Percentiles rank a stretch among this genome's conserved stretches.
phyloP scores from a whole-genome alignment of 805 yeast genomes.

The Wickerhamomyces subpelliculosus region DNA sequence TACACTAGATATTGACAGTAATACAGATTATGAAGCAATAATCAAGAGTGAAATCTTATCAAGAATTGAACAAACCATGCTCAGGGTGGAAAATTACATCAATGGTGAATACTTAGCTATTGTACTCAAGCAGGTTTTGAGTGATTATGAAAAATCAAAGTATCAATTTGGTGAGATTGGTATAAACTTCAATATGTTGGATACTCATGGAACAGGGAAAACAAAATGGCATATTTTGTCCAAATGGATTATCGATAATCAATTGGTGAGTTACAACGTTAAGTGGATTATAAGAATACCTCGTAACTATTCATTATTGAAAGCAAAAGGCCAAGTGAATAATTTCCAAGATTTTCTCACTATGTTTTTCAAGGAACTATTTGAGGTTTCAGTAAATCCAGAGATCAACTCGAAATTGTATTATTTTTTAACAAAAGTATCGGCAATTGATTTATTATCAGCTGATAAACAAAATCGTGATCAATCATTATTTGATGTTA shows the following conservation, averaged over 20 bases:
- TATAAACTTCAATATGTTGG: slow-evolving; percentile 23
- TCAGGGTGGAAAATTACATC: slow-evolving; percentile 29
- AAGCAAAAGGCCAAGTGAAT: slow-evolving; percentile 11
- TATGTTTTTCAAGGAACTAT: slow-evolving; percentile 27
- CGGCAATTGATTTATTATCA: slow-evolving; percentile 26
- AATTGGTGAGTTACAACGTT: slow-evolving; percentile 31
- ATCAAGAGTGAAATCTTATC: slow-evolving; percentile 20
- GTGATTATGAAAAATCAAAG: slow-evolving; percentile 30
- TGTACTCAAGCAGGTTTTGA: slow-evolving; percentile 25
- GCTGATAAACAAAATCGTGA: slow-evolving; percentile 16
- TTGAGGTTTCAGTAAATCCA: slow-evolving; percentile 20
- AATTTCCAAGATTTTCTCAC: slow-evolving; percentile 27
- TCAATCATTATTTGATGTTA: slow-evolving; percentile 13
- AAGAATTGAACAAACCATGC: slow-evolving; percentile 26
- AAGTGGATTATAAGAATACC: slow-evolving; percentile 31
- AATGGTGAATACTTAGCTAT: slow-evolving; percentile 32
- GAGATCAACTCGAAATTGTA: slow-evolving; percentile 20
- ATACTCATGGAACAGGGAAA: slow-evolving; percentile 8
- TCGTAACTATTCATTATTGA: slow-evolving; percentile 24
- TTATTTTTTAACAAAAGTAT: slow-evolving; percentile 24
- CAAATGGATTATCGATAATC: slow-evolving; percentile 29
- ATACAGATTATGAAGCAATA: slow-evolving; percentile 14
- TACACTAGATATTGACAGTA: slow-evolving; percentile 14
- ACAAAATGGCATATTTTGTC: slow-evolving; percentile 26
- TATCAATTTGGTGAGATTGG: slow-evolving; percentile 32